A percentile compares a stretch with the other conserved stretches of the same genome.
Evolutionary conservation across 108 stramenopile species (phyloP).

Genomic region (Halocafeteria seosinensis): DNA sequence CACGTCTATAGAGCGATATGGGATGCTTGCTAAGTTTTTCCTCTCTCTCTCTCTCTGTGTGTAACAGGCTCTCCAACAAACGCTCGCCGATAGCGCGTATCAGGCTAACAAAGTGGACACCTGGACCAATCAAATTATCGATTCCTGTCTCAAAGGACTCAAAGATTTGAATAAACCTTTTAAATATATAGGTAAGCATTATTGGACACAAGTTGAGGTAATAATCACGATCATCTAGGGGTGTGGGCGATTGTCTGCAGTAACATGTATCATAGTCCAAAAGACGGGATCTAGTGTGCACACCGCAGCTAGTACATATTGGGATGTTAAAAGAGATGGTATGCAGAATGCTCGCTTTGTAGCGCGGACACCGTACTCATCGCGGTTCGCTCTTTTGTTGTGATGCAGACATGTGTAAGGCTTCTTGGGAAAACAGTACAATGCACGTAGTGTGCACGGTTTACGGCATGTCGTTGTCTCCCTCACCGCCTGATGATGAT

Average conservation of each 20-base stretch:
- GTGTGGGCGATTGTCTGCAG: too few species aligned
- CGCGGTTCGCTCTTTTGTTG: neutral
- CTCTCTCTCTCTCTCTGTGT: too few species aligned
- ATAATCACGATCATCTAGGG: too few species aligned
- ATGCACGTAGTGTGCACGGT: neutral
- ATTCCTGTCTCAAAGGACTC: neutral
- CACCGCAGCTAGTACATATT: neutral
- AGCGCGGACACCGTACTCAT: neutral
- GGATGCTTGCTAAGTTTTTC: too few species aligned
- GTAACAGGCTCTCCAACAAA: neutral
- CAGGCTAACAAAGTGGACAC: neutral
- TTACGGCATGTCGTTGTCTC: neutral
- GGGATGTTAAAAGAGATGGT: neutral
- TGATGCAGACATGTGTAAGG: neutral
- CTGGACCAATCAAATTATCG: neutral
- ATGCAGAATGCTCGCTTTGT: neutral
- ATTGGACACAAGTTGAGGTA: too few species aligned
- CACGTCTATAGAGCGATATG: too few species aligned
- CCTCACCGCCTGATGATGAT: neutral
- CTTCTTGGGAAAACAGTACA: neutral
- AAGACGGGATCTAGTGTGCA: neutral
- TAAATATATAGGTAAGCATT: neutral
- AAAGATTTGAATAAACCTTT: neutral
- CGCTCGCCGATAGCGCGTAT: neutral
- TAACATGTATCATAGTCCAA: neutral